Conservation (phyloP, 176 grass and related monocot genomes). For the Elaeis guineensis region DNA sequence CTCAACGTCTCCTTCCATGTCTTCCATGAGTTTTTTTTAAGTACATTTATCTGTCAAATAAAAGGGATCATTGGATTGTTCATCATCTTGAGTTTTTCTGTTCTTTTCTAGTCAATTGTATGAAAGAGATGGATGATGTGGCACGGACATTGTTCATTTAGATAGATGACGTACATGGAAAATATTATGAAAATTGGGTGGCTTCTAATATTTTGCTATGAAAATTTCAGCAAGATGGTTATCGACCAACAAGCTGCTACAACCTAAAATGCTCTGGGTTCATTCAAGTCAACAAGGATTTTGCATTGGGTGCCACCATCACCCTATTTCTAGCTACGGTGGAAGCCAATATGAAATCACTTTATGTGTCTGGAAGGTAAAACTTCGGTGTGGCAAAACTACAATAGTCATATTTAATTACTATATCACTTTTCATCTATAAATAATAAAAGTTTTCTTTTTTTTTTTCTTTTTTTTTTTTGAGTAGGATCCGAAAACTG, state of each 20-base stretch:
- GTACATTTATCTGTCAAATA: neutral
- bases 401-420: too few relatives aligned
- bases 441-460: too few relatives aligned
- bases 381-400: too few relatives aligned
- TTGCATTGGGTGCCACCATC: constrained; percentile 11
- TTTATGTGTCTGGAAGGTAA: neutral
- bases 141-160: too few relatives aligned
- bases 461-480: too few relatives aligned
- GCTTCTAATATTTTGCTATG: neutral
- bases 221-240: neutral
- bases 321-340: constrained; percentile 4
- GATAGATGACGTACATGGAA: too few relatives aligned
- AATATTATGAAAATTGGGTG: neutral
- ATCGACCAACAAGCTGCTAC: constrained; percentile 6
- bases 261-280: constrained; percentile 9
- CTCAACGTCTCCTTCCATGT: neutral
- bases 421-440: too few relatives aligned
- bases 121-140: too few relatives aligned
- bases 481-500: too few relatives aligned
- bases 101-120: too few relatives aligned
- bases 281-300: constrained; percentile 6
- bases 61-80: too few relatives aligned
- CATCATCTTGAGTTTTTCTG: neutral
- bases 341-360: neutral
- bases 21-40: neutral